These are phyloP conservation scores for Hyaloperonospora arabidopsidis DNA, from an alignment of 352 stramenopile species.

Conservation along the genomic window DNA sequence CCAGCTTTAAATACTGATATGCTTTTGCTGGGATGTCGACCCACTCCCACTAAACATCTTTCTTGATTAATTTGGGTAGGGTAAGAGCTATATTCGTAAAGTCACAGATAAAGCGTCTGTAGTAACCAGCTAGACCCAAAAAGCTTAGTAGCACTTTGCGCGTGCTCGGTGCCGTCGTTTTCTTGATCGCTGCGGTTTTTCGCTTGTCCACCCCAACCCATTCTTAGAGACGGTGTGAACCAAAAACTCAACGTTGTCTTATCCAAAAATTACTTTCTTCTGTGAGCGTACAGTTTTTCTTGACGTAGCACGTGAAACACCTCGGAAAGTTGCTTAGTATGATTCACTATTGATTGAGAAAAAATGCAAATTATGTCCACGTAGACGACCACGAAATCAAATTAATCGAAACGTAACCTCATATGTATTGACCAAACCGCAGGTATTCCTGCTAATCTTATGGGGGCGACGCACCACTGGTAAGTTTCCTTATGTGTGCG, in stretches of 20 bases:
- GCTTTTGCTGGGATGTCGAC: constrained; percentile 1
- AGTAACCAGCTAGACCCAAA: constrained; percentile 10
- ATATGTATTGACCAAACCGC: not conserved
- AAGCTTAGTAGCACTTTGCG: not conserved
- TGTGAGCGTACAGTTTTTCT: not conserved
- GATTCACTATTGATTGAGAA: not conserved
- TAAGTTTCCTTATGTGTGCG: constrained; percentile 27
- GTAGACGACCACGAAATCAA: not conserved
- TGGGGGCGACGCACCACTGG: not conserved
- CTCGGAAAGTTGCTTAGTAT: not conserved
- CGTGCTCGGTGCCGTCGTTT: constrained; percentile 15
- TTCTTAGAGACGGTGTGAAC: constrained; percentile 6
- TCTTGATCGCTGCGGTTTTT: constrained; percentile 23
- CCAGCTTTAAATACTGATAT: constrained; percentile 19
- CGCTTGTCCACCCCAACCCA: constrained; percentile 17
- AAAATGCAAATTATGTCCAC: not conserved
- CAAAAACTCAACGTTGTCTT: not conserved
- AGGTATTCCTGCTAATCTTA: not conserved
- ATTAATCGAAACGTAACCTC: not conserved
- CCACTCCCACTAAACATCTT: constrained; percentile 17
- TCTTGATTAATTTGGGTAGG: constrained; percentile 16
- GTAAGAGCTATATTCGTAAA: constrained; percentile 15
- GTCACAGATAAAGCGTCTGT: constrained; percentile 25
- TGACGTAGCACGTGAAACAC: not conserved
- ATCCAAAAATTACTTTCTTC: constrained; percentile 1